Evolutionary conservation across 2,329 filamentous ascomycete species (phyloP).

Genomic region (Neophaeococcomyces mojaviensis): DNA sequence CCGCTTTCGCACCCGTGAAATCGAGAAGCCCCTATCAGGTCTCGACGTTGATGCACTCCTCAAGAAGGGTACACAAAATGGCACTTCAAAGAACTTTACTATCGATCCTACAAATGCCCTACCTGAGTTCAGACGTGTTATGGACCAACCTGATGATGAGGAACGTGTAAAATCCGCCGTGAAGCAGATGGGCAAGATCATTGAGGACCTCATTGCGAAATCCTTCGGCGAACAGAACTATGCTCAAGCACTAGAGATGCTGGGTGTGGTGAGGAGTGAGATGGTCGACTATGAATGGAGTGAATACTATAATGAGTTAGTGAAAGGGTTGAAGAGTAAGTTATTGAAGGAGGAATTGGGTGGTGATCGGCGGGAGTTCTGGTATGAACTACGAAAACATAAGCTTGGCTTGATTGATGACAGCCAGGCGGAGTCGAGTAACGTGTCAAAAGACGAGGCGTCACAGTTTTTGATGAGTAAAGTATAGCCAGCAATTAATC

Average conservation of each 20-base stretch:
- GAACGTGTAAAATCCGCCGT: constrained; percentile 59
- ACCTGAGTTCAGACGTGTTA: constrained; percentile 79
- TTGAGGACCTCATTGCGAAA: constrained; percentile 59
- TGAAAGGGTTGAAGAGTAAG: constrained; percentile 63
- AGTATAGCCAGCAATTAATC: not conserved
- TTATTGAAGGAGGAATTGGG: constrained; percentile 62
- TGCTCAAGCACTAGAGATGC: constrained; percentile 63
- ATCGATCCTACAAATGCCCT: constrained; percentile 69
- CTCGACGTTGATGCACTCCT: constrained; percentile 80
- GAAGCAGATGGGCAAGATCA: constrained; percentile 66
- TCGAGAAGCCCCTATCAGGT: constrained; percentile 76
- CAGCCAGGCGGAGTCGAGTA: constrained; percentile 54
- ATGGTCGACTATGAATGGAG: constrained; percentile 69
- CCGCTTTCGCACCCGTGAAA: constrained; percentile 48
- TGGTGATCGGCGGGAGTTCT: constrained; percentile 74
- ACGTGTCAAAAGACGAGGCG: constrained; percentile 64
- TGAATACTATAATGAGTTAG: constrained; percentile 65
- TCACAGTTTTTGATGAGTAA: constrained; percentile 35
- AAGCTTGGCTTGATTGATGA: constrained; percentile 67
- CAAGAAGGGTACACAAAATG: constrained; percentile 44
- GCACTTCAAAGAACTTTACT: constrained; percentile 32
- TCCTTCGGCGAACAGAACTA: constrained; percentile 73
- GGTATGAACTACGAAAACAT: constrained; percentile 62
- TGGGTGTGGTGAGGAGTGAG: constrained; percentile 71
- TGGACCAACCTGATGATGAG: constrained; percentile 55